Percentiles rank a stretch among this genome's conserved stretches.
Conservation (phyloP, 352 stramenopile species). For the Thalassiosira mediterranea region DNA sequence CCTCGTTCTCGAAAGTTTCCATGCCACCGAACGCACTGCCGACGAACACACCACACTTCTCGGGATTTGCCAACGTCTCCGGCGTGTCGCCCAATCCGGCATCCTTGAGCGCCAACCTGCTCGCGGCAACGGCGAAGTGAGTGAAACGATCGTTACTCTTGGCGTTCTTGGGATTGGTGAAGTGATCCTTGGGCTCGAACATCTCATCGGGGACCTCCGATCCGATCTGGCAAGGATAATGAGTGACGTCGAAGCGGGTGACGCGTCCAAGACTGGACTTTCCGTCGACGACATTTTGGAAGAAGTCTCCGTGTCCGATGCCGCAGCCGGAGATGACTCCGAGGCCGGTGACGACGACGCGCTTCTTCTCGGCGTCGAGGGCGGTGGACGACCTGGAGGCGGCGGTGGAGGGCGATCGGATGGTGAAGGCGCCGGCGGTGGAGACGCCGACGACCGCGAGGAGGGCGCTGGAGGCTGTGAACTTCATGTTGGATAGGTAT, state of each 20-base stretch:
- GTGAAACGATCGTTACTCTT: constrained; percentile 87
- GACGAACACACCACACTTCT: constrained; percentile 84
- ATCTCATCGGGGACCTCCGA: constrained; percentile 79
- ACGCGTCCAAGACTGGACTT: constrained; percentile 73
- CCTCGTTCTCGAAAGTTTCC: constrained; percentile 88
- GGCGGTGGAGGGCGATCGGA: constrained; percentile 1
- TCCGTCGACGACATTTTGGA: constrained; percentile 72
- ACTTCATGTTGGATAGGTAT: constrained; percentile 29
- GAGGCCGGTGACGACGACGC: constrained; percentile 83
- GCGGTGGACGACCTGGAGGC: constrained; percentile 4
- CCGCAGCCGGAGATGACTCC: constrained; percentile 82
- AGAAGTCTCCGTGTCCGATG: constrained; percentile 82
- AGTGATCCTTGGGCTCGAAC: constrained; percentile 81
- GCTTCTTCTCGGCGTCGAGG: constrained; percentile 44
- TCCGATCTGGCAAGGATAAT: constrained; percentile 81
- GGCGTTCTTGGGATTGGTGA: constrained; percentile 84
- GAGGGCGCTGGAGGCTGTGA: constrained; percentile 21
- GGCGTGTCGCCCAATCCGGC: constrained; percentile 81
- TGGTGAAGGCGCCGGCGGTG: constrained; percentile 8
- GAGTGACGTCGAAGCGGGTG: constrained; percentile 76
- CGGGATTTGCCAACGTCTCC: constrained; percentile 81
- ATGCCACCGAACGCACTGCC: constrained; percentile 87
- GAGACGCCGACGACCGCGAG: constrained; percentile 1
- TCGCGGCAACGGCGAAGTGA: constrained; percentile 87
- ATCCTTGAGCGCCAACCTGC: constrained; percentile 83